Evolutionary conservation across 345 rosid genomes (phyloP).

Genomic region (Rhizophora mangle): DNA sequence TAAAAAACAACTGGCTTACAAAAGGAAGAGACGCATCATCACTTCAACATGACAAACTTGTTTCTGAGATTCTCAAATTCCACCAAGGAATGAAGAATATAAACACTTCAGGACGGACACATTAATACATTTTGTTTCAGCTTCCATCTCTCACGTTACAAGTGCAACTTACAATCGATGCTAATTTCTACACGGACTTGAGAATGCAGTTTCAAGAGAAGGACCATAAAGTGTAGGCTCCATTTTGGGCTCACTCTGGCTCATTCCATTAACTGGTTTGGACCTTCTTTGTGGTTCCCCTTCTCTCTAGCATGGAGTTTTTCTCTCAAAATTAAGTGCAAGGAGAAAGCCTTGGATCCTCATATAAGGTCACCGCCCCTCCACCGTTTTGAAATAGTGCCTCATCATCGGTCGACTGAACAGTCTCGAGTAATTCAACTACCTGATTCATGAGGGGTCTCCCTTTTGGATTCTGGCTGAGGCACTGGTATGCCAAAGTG

Average conservation of each 20-base stretch:
- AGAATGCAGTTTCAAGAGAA: slow-evolving; percentile 15
- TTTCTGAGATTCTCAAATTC: background rate
- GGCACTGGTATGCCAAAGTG: slow-evolving; percentile 73
- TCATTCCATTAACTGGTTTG: slow-evolving; percentile 46
- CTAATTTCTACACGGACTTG: slow-evolving; percentile 20
- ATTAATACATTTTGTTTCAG: slow-evolving; percentile 21
- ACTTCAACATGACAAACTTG: background rate
- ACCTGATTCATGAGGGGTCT: slow-evolving; percentile 82
- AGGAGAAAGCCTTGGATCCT: slow-evolving; percentile 36
- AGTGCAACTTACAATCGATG: slow-evolving; percentile 23
- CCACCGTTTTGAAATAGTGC: slow-evolving; percentile 39
- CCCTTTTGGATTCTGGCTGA: slow-evolving; percentile 91
- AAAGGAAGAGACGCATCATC: background rate
- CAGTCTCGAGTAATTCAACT: slow-evolving; percentile 68
- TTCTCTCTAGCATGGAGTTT: slow-evolving; percentile 15
- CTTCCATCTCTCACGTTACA: slow-evolving; percentile 19
- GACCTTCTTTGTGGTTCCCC: slow-evolving; percentile 17
- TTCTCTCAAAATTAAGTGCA: slow-evolving; percentile 12
- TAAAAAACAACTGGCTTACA: background rate
- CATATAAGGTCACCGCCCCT: slow-evolving; percentile 47
- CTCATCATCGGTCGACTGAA: slow-evolving; percentile 48
- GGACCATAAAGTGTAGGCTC: slow-evolving; percentile 19
- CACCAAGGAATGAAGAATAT: background rate
- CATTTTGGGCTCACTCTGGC: slow-evolving; percentile 41
- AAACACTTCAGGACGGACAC: slow-evolving; percentile 15